These are phyloP conservation scores for Emmonsia crescens DNA, from an alignment of 2,329 filamentous ascomycete genomes.

Conservation along the genomic window DNA sequence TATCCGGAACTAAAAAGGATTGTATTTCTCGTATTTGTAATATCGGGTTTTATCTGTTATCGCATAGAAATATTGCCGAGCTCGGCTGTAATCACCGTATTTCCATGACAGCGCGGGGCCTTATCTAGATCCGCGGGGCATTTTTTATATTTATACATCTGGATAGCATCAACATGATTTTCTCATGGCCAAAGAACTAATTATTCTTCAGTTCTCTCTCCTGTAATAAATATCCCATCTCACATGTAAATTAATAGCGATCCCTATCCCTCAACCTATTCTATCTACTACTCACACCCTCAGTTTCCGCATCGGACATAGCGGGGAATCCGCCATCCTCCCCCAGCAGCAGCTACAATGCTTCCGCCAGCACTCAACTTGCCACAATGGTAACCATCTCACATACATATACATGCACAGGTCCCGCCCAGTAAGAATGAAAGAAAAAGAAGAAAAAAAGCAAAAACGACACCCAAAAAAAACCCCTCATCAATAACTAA, in stretches of 20 bases:
- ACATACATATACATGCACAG: conserved; percentile 9
- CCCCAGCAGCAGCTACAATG: conserved; percentile 16
- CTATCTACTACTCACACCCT: neutral
- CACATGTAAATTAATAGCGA: neutral
- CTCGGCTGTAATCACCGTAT: neutral
- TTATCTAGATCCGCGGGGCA: neutral
- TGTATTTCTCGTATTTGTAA: neutral
- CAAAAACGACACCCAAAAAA: neutral
- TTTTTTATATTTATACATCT: no score
- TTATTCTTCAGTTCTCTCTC: neutral
- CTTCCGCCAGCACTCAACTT: conserved; percentile 34
- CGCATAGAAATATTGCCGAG: neutral
- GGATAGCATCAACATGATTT: no score
- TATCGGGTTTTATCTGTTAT: neutral
- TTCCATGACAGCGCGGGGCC: neutral
- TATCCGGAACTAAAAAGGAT: neutral
- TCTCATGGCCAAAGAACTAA: no score
- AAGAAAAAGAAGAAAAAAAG: neutral
- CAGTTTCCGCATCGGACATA: neutral
- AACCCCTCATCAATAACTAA: neutral
- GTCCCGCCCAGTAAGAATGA: conserved; percentile 7
- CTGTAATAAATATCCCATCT: neutral
- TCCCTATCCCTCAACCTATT: neutral
- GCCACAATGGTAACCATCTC: conserved; percentile 32
- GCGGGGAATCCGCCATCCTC: neutral